Conservation (phyloP, 805 yeast species). For the Ogataea sp. region DNA sequence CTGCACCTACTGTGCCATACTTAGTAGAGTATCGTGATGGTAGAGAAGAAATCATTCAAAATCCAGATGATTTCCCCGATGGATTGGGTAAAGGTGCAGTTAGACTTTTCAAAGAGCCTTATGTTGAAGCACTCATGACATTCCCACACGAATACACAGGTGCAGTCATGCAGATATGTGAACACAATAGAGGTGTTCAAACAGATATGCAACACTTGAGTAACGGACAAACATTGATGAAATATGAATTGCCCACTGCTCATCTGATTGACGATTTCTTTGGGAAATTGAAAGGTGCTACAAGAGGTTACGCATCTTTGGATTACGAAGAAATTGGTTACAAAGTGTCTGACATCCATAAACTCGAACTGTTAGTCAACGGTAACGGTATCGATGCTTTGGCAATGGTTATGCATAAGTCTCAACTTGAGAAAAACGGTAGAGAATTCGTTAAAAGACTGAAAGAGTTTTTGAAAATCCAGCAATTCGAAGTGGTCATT, state of each 20-base stretch:
- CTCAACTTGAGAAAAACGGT: slow-evolving; percentile 67
- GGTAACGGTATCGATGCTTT: slow-evolving; percentile 88
- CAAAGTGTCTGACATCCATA: slow-evolving; percentile 68
- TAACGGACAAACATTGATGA: slow-evolving; percentile 74
- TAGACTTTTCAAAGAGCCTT: slow-evolving; percentile 68
- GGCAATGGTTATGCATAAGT: slow-evolving; percentile 80
- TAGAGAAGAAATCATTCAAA: slow-evolving; percentile 56
- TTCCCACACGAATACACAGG: slow-evolving; percentile 89
- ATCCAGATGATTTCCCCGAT: slow-evolving; percentile 91
- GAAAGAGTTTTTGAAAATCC: slow-evolving; percentile 70
- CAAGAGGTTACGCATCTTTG: slow-evolving; percentile 88
- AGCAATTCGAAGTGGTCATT: slow-evolving; percentile 85
- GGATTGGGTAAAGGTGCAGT: slow-evolving; percentile 31
- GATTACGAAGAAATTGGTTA: slow-evolving; percentile 95
- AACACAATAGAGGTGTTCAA: slow-evolving; percentile 76
- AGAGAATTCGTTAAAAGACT: slow-evolving; percentile 77
- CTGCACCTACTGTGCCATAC: slow-evolving; percentile 96
- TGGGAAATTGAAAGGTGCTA: slow-evolving; percentile 82
- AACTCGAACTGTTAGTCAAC: slow-evolving; percentile 82
- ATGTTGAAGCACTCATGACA: slow-evolving; percentile 83
- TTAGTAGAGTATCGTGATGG: slow-evolving; percentile 65
- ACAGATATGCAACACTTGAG: slow-evolving; percentile 67
- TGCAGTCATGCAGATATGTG: slow-evolving; percentile 78
- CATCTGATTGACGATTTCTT: slow-evolving; percentile 93
- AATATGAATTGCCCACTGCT: slow-evolving; percentile 77